These are phyloP conservation scores for Alternaria ethzedia DNA, from an alignment of 2,329 filamentous ascomycete genomes.

Conservation along the genomic window DNA sequence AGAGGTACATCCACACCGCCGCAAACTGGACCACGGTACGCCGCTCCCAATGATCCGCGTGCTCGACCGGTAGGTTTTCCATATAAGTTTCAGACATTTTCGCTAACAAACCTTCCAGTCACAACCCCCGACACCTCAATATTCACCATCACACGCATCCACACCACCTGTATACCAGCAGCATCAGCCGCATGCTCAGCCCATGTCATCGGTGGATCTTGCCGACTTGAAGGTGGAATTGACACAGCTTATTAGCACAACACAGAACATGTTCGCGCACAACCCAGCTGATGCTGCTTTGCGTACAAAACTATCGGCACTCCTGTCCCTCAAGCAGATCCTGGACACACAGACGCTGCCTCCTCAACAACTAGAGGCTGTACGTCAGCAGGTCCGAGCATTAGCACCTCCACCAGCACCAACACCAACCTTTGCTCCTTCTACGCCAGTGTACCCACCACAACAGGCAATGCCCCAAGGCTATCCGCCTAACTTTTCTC, in stretches of 20 bases:
- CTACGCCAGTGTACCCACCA: conserved; percentile 39
- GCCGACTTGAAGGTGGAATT: conserved; percentile 84
- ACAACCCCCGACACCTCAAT: conserved; percentile 34
- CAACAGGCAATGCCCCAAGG: conserved; percentile 29
- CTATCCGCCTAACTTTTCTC: conserved; percentile 26
- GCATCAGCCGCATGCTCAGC: conserved; percentile 37
- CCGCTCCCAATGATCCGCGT: conserved; percentile 43
- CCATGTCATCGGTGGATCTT: conserved; percentile 39
- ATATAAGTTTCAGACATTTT: not conserved
- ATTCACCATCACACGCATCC: conserved; percentile 28
- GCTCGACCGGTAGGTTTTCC: conserved; percentile 43
- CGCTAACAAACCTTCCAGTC: conserved; percentile 18
- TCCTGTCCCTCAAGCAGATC: conserved; percentile 83
- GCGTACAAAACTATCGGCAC: conserved; percentile 80
- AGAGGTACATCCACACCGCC: conserved; percentile 79
- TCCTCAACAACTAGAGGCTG: conserved; percentile 80
- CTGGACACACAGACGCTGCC: conserved; percentile 79
- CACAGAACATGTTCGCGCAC: conserved; percentile 75
- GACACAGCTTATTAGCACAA: conserved; percentile 74
- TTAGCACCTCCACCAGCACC: conserved; percentile 67
- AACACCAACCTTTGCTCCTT: conserved; percentile 43
- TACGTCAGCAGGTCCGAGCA: conserved; percentile 83
- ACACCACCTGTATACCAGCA: conserved; percentile 39
- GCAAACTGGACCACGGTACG: conserved; percentile 42
- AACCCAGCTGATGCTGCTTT: conserved; percentile 78